Evolutionary conservation across 208 protist species (phyloP).

Genomic region (Naegleria lovaniensis): DNA sequence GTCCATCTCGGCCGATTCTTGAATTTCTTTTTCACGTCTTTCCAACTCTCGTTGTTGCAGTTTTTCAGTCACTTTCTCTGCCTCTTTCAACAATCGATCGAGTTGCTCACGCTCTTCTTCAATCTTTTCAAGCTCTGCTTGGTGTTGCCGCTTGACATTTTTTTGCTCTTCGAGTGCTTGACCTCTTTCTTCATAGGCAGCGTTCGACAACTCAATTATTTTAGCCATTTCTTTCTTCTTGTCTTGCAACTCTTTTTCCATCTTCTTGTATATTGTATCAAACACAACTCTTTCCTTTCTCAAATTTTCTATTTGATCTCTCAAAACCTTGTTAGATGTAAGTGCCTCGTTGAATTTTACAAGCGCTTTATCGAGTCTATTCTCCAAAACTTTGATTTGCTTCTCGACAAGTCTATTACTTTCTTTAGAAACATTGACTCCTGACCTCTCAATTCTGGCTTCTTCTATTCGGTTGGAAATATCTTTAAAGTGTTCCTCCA

Average conservation of each 20-base stretch:
- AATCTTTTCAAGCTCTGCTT: constrained; percentile 39
- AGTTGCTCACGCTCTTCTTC: constrained; percentile 52
- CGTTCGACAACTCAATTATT: constrained; percentile 84
- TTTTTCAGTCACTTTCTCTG: constrained; percentile 38
- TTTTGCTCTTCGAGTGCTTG: constrained; percentile 65
- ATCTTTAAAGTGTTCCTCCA: constrained; percentile 62
- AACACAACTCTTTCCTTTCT: constrained; percentile 89
- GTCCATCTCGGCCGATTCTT: constrained; percentile 37
- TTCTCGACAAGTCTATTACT: constrained; percentile 73
- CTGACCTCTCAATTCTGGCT: constrained; percentile 68
- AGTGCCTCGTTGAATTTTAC: constrained; percentile 91
- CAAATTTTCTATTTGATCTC: constrained; percentile 89
- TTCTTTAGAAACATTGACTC: constrained; percentile 78
- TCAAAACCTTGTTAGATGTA: constrained; percentile 83
- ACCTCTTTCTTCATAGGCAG: constrained; percentile 87
- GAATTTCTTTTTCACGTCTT: constrained; percentile 44
- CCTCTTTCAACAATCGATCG: constrained; percentile 41
- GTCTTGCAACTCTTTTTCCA: constrained; percentile 80
- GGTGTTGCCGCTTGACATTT: constrained; percentile 55
- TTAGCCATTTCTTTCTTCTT: constrained; percentile 86
- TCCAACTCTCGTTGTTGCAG: constrained; percentile 44
- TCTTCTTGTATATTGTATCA: constrained; percentile 87
- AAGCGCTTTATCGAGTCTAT: constrained; percentile 83
- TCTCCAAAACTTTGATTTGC: constrained; percentile 87
- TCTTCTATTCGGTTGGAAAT: constrained; percentile 65